phyloP scores from a whole-genome alignment of 495 filamentous ascomycete genomes.

The Baudoinia panamericana region DNA sequence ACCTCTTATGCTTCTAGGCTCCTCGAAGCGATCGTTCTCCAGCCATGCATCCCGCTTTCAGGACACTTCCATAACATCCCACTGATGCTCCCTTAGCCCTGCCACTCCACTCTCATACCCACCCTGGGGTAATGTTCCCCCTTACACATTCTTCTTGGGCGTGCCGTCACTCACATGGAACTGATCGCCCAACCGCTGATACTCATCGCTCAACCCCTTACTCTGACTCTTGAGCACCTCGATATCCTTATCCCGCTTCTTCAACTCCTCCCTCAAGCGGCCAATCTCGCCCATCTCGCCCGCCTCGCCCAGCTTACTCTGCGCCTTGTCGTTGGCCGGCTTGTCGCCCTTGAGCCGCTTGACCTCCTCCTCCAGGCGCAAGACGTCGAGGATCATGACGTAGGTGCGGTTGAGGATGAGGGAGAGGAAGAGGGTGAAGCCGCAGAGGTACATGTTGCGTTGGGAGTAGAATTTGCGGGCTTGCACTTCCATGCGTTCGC shows the following conservation, averaged over 20 bases:
- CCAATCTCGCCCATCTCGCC: slow-evolving; percentile 65
- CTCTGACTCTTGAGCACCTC: slow-evolving; percentile 54
- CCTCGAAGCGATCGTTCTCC: too few species aligned
- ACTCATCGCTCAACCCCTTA: slow-evolving; percentile 80
- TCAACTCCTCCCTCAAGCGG: slow-evolving; percentile 44
- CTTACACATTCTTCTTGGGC: slow-evolving; percentile 18
- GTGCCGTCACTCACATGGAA: slow-evolving; percentile 41
- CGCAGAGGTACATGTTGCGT: slow-evolving; percentile 99
- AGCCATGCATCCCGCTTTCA: too few species aligned
- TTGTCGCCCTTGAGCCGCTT: slow-evolving; percentile 74
- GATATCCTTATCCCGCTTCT: slow-evolving; percentile 31
- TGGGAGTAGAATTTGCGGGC: slow-evolving; percentile 99
- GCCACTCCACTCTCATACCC: neutral
- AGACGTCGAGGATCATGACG: slow-evolving; percentile 86
- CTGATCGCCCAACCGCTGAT: slow-evolving; percentile 69
- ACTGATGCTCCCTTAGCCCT: neutral
- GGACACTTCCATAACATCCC: too few species aligned
- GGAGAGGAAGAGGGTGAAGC: slow-evolving; percentile 97
- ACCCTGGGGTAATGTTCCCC: too few species aligned
- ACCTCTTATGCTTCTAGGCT: too few species aligned
- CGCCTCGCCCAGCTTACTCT: slow-evolving; percentile 47
- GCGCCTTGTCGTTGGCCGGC: slow-evolving; percentile 54
- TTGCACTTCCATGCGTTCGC: slow-evolving; percentile 94
- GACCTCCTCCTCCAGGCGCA: slow-evolving; percentile 85
- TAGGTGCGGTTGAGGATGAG: slow-evolving; percentile 99